Evolutionary conservation across 169 alveolate species (phyloP).

Genomic region (Eimeria maxima): DNA sequence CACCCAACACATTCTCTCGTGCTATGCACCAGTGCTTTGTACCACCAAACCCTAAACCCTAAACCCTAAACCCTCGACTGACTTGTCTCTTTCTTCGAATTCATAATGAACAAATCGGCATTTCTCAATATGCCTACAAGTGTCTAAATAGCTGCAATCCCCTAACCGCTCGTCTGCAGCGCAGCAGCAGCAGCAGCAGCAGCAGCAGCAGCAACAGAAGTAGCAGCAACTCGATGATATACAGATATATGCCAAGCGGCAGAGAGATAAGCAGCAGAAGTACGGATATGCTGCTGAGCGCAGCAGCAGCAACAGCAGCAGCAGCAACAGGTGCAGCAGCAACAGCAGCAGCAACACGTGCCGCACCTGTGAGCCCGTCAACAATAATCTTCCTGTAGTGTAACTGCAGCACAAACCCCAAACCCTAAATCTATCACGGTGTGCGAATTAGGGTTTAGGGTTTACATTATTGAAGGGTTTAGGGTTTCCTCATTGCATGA

Average conservation of each 20-base stretch:
- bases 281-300: too few species aligned
- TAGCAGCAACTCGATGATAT: not conserved
- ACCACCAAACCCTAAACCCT: constrained; percentile 45
- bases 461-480: not conserved
- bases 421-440: not conserved
- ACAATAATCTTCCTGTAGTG: constrained; percentile 39
- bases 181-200: too few species aligned
- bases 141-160: constrained; percentile 97
- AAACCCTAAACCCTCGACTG: too few species aligned
- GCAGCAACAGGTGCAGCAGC: too few species aligned
- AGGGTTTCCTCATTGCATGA: not conserved
- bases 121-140: constrained; percentile 95
- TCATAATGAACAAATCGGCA: constrained; percentile 96
- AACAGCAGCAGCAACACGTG: too few species aligned
- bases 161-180: not conserved
- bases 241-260: constrained; percentile 77
- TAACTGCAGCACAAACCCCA: constrained; percentile 15
- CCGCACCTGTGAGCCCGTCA: constrained; percentile 31
- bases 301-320: constrained; percentile 20
- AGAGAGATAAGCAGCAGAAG: constrained; percentile 12
- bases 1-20: not conserved
- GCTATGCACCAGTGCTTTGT: too few species aligned
- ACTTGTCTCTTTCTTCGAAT: constrained; percentile 86
- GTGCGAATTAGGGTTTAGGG: too few species aligned
- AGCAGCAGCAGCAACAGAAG: constrained; percentile 3